Evolutionary conservation across 805 yeast genomes (phyloP), one percentile per base, ranked within the genome.

Genomic region (Yamadazyma laniorum): DNA sequence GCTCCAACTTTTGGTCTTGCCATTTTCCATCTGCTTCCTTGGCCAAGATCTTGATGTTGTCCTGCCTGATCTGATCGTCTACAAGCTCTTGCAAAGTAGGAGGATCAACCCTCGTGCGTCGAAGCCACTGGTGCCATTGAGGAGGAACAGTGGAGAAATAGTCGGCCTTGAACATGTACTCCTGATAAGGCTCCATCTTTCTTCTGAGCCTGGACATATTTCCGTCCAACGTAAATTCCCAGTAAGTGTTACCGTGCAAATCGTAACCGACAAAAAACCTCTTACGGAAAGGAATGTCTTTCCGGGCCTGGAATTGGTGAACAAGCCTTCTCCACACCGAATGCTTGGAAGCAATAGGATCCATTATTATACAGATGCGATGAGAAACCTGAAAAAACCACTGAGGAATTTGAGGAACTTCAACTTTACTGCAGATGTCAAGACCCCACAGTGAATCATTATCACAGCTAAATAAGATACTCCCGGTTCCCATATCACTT

Each of bases 121-220:
- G 60, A 15, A 87, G 69, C 95, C 95, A 86, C 55, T 82, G 90
- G 26, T 75, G 65, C 95, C 95, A 86, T 51, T 79, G 87, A 12
- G 88, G 77, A 13, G 80, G 80, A 3, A 72, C 77, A 13, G 78
- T 75, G 5, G 67, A 56, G 47, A 77, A 79, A 46, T 82, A 81
- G 44, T 81, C 84, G 5, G 74, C 76, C 31, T 75, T 68, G 52
- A 73, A 75, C 4, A 67, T 55, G 39, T 69, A 67, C 30, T 68
- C 65, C 26, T 63, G 58, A 28, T 61, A 55, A 9, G 87, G 85
- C 40, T 81, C 79, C 38, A 81, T 71, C 37, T 82, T 77, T 31
- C 95, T 59, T 34, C 95, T 63, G 42, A 81, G 67, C 41, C 80
- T 58, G 18, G 59, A 63, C 48, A 77, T 67, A 49, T 73, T 70